phyloP scores from a whole-genome alignment of 2,329 filamentous ascomycete species.

The Chaetomiaceae sp. region DNA sequence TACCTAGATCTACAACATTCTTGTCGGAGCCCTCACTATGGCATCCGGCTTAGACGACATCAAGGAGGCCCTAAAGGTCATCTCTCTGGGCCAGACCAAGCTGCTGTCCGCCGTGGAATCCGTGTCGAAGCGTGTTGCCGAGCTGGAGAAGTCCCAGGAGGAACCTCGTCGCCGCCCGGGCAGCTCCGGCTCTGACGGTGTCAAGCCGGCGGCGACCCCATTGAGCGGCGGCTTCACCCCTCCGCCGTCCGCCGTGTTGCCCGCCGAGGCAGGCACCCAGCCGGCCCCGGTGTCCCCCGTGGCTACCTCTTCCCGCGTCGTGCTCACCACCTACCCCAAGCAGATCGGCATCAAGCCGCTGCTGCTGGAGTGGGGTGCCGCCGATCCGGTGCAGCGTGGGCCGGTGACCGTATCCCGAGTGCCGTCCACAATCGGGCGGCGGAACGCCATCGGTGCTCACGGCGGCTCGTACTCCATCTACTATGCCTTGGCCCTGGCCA shows the following conservation, averaged over 20 bases:
- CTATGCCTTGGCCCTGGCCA: slow-evolving; percentile 86
- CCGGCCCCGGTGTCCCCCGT: slow-evolving; percentile 24
- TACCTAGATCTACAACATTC: neutral
- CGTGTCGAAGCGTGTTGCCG: slow-evolving; percentile 31
- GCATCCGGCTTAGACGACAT: slow-evolving; percentile 33
- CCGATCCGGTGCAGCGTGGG: slow-evolving; percentile 69
- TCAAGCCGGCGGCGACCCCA: slow-evolving; percentile 14
- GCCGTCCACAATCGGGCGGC: slow-evolving; percentile 68
- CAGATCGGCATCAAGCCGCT: slow-evolving; percentile 93
- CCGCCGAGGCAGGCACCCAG: slow-evolving; percentile 25
- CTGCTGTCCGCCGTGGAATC: slow-evolving; percentile 39
- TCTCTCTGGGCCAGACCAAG: slow-evolving; percentile 39
- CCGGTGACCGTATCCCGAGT: slow-evolving; percentile 83
- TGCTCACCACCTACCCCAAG: slow-evolving; percentile 76
- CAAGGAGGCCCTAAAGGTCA: slow-evolving; percentile 30
- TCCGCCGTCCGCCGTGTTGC: slow-evolving; percentile 24
- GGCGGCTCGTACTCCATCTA: slow-evolving; percentile 96
- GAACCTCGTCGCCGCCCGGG: slow-evolving; percentile 1
- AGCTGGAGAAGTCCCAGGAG: slow-evolving; percentile 21
- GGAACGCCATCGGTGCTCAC: slow-evolving; percentile 60
- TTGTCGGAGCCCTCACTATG: neutral
- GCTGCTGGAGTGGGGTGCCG: slow-evolving; percentile 78
- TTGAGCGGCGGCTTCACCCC: slow-evolving; percentile 20
- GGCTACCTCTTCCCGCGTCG: slow-evolving; percentile 46
- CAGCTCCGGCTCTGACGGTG: slow-evolving; percentile 1